A percentile compares a stretch with the other conserved stretches of the same genome.
Evolutionary conservation across 768 basidiomycete genomes (phyloP).

Genomic region (Rhizopogon salebrosus): DNA sequence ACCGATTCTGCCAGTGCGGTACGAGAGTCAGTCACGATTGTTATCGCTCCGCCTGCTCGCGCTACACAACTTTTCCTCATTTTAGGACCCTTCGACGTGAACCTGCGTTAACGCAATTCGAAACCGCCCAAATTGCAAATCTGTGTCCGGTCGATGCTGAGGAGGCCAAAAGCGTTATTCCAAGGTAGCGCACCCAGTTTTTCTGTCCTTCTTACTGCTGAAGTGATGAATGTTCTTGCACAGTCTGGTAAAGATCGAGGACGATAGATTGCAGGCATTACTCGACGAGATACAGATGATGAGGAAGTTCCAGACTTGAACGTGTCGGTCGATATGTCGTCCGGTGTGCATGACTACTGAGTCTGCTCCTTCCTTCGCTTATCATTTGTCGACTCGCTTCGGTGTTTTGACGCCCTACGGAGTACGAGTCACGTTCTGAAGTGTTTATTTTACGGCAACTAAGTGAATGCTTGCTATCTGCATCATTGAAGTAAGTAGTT

Average conservation of each 20-base stretch:
- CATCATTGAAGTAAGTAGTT: background rate
- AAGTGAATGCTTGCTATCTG: background rate
- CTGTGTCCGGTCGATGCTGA: constrained; percentile 83
- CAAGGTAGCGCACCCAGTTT: constrained; percentile 51
- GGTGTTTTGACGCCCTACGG: background rate
- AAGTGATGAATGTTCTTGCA: background rate
- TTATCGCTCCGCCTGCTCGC: background rate
- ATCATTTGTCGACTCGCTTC: background rate
- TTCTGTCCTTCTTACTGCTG: background rate
- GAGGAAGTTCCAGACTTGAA: constrained; percentile 81
- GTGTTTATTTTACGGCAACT: background rate
- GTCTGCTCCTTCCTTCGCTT: background rate
- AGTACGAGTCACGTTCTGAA: background rate
- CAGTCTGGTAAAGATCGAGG: constrained; percentile 74
- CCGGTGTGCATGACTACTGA: background rate
- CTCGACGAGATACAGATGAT: constrained; percentile 87
- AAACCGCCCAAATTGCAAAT: constrained; percentile 91
- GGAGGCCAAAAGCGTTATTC: constrained; percentile 88
- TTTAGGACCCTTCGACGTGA: constrained; percentile 73
- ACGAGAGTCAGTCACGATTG: constrained; percentile 61
- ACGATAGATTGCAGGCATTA: constrained; percentile 75
- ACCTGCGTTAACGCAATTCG: constrained; percentile 78
- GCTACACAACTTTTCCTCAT: background rate
- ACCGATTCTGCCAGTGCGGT: constrained; percentile 81
- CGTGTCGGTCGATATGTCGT: background rate